Evolutionary conservation across 257 asterid genomes (phyloP).

Genomic region (Solanum corneliomulleri): DNA sequence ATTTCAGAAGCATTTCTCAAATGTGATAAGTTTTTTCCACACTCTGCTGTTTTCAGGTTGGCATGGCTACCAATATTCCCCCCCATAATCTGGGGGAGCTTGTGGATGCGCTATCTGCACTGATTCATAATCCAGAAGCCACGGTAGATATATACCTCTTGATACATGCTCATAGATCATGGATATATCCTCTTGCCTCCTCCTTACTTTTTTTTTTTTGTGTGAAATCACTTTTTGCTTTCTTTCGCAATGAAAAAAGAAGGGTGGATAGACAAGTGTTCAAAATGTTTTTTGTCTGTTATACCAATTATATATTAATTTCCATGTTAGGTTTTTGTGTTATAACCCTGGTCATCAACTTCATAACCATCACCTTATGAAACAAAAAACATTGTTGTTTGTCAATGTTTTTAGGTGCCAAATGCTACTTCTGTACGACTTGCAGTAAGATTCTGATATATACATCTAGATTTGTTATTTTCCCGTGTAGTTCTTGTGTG

Average conservation of each 20-base stretch:
- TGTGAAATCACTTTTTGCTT: neutral
- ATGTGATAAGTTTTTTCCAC: neutral
- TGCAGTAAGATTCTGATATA: neutral
- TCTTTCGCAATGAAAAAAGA: neutral
- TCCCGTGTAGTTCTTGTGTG: neutral
- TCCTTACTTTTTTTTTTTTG: neutral
- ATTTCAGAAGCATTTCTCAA: neutral
- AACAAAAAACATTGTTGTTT: neutral
- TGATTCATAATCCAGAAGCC: slow-evolving; percentile 94
- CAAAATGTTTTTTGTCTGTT: neutral
- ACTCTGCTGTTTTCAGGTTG: slow-evolving; percentile 50
- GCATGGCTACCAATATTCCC: slow-evolving; percentile 99
- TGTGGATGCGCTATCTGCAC: slow-evolving; percentile 78
- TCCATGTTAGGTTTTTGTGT: neutral
- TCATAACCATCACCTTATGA: neutral
- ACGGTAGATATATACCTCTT: slow-evolving; percentile 41
- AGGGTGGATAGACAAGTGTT: neutral
- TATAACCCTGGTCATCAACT: neutral
- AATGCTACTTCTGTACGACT: neutral
- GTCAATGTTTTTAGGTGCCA: neutral
- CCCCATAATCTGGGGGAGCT: slow-evolving; percentile 99
- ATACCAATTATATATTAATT: neutral
- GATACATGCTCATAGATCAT: neutral
- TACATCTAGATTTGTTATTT: neutral
- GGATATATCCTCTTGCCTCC: neutral